A percentile compares a stretch with the other conserved stretches of the same genome.
Conservation (phyloP, 345 rosid species). For the Eucalyptus brandiana region DNA sequence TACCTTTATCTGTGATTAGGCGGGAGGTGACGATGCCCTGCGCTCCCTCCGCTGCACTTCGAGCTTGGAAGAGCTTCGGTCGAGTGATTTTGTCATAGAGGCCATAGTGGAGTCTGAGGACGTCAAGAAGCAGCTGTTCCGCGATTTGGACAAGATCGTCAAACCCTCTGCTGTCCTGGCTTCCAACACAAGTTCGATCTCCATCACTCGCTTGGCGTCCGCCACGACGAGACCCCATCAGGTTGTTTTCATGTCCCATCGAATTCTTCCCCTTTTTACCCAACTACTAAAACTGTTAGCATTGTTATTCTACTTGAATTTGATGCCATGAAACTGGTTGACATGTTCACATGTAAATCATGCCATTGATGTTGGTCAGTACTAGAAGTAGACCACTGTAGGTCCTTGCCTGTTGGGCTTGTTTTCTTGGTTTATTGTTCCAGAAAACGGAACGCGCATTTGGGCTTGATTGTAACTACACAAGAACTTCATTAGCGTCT, state of each 20-base stretch:
- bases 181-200: conserved; percentile 87
- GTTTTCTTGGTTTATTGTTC: not conserved
- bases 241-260: conserved; percentile 15
- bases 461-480: not conserved
- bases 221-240: conserved; percentile 59
- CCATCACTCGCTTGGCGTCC: conserved; percentile 81
- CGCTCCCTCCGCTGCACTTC: conserved; percentile 46
- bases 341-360: not conserved
- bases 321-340: not conserved
- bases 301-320: not conserved
- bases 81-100: conserved; percentile 62
- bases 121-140: conserved; percentile 57
- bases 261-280: not conserved
- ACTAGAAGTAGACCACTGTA: not conserved
- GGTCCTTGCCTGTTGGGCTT: not conserved
- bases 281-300: not conserved
- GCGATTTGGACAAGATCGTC: conserved; percentile 41
- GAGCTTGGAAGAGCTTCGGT: conserved; percentile 38
- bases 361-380: not conserved
- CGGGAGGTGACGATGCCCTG: conserved; percentile 41
- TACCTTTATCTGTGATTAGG: conserved; percentile 11
- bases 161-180: conserved; percentile 71
- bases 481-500: not conserved
- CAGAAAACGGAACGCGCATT: not conserved
- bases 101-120: conserved; percentile 89